Conservation (phyloP, 306 rosid species). For the Styphnolobium japonicum region DNA sequence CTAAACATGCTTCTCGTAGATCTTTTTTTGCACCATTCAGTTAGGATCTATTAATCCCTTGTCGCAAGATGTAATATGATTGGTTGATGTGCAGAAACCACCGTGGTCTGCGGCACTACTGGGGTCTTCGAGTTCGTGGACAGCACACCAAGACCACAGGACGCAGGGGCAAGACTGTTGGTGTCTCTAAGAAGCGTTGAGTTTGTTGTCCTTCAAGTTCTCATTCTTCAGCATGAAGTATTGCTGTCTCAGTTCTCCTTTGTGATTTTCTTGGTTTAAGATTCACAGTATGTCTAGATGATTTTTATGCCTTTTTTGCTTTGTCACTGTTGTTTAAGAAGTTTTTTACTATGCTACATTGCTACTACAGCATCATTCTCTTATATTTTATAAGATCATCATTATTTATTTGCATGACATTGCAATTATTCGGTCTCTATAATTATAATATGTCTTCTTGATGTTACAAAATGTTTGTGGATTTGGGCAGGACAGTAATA, state of each 20-base stretch:
- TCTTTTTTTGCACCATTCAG: neutral
- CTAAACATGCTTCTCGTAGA: neutral
- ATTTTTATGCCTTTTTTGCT: neutral
- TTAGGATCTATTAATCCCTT: neutral
- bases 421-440: neutral
- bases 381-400: neutral
- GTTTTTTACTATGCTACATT: neutral
- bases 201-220: neutral
- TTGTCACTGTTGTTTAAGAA: constrained; percentile 4
- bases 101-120: constrained; percentile 85
- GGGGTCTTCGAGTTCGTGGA: constrained; percentile 92
- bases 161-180: constrained; percentile 85
- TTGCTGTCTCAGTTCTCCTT: neutral
- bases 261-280: constrained; percentile 23
- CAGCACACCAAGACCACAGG: constrained; percentile 94
- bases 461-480: neutral
- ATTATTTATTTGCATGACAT: neutral
- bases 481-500: neutral
- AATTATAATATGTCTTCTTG: neutral
- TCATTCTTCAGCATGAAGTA: neutral
- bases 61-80: neutral
- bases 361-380: neutral
- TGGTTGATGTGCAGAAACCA: constrained; percentile 57
- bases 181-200: constrained; percentile 88
- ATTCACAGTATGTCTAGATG: constrained; percentile 21